Evolutionary conservation across 768 basidiomycete species (phyloP).

Genomic region (Serpula lacrymans): DNA sequence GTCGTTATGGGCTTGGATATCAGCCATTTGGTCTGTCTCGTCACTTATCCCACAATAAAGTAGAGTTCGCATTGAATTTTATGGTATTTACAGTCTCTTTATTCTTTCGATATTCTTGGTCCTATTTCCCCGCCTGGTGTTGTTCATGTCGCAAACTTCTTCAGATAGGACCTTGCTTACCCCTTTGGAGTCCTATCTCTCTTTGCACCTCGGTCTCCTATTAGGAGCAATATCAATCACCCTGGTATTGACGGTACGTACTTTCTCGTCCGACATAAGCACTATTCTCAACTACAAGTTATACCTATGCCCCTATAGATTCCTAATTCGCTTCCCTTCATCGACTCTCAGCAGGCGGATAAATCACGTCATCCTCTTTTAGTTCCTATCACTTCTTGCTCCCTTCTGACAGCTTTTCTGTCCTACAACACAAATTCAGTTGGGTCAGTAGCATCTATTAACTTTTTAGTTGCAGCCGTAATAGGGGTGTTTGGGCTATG

Average conservation of each 20-base stretch:
- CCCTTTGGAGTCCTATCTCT: conserved; percentile 65
- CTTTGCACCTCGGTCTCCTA: conserved; percentile 62
- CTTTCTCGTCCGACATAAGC: conserved; percentile 4
- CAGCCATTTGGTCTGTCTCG: conserved; percentile 28
- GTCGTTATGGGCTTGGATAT: conserved; percentile 37
- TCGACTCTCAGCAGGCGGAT: conserved; percentile 23
- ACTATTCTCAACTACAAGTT: conserved; percentile 6
- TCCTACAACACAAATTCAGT: conserved; percentile 62
- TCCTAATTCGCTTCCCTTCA: conserved; percentile 37
- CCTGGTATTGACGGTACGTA: conserved; percentile 55
- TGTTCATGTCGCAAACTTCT: conserved; percentile 58
- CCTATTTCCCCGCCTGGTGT: conserved; percentile 59
- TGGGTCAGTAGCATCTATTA: conserved; percentile 51
- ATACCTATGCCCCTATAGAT: conserved; percentile 30
- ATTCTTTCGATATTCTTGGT: conserved; percentile 36
- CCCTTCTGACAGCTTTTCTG: conserved; percentile 53
- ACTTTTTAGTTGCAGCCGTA: conserved; percentile 45
- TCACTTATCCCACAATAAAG: not conserved
- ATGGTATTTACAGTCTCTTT: conserved; percentile 26
- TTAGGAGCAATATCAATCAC: conserved; percentile 53
- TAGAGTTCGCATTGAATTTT: not conserved
- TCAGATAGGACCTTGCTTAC: conserved; percentile 47
- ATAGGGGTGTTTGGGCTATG: conserved; percentile 70
- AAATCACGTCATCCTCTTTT: conserved; percentile 58
- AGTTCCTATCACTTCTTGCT: conserved; percentile 52